Evolutionary conservation across 2,329 filamentous ascomycete species (phyloP).

Genomic region (Lasiodiplodia hormozganensis): DNA sequence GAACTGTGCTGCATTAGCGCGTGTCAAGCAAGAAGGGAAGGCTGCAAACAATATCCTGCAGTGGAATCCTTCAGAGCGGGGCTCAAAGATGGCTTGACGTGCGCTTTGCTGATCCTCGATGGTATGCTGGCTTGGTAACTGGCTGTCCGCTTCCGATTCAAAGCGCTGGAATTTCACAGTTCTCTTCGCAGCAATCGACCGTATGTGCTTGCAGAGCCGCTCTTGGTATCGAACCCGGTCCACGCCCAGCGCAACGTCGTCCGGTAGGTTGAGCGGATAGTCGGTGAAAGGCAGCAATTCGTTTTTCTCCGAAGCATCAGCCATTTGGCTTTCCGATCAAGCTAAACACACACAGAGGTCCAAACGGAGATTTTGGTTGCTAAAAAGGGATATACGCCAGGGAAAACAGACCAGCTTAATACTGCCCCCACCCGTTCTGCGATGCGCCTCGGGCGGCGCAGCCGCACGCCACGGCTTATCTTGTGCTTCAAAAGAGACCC

Average conservation of each 20-base stretch:
- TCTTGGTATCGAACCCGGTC: not conserved
- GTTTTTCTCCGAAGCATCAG: not conserved
- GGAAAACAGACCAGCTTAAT: not conserved
- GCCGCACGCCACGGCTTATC: not conserved
- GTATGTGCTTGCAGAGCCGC: not conserved
- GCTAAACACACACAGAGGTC: not conserved
- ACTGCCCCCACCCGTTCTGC: not conserved
- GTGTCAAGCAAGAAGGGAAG: not conserved
- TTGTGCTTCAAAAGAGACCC: not conserved
- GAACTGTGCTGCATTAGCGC: not conserved
- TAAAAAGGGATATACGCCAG: not conserved
- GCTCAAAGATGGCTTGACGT: not conserved
- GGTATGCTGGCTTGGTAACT: not conserved
- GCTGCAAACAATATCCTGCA: slow-evolving; percentile 6
- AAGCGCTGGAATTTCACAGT: not conserved
- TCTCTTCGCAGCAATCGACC: slow-evolving; percentile 8
- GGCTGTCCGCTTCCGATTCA: not conserved
- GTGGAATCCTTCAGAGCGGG: not conserved
- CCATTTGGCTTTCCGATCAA: not conserved
- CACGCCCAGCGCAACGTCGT: not conserved
- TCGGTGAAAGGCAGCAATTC: not conserved
- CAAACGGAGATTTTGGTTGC: not conserved
- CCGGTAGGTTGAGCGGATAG: not conserved
- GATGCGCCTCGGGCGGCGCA: not conserved
- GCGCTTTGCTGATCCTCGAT: slow-evolving; percentile 1